phyloP scores from a whole-genome alignment of 73 alveolate species.

The Durusdinium trenchii region DNA sequence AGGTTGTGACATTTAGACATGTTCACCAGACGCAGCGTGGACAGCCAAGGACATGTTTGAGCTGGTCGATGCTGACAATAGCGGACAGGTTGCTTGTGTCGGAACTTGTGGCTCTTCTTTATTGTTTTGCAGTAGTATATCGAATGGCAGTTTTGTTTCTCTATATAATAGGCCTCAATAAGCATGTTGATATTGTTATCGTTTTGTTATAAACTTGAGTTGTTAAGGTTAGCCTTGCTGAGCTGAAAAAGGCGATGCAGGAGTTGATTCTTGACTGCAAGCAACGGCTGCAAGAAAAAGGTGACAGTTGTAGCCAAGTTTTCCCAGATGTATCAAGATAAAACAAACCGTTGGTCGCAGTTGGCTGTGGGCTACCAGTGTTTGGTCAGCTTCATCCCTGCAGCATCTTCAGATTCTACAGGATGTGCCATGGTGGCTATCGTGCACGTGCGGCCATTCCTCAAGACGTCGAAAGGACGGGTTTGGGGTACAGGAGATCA shows the following conservation, averaged over 20 bases:
- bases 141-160: too few species aligned
- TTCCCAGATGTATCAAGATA: not conserved
- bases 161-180: too few species aligned
- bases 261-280: constrained; percentile 2
- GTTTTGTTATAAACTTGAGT: too few species aligned
- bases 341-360: not conserved
- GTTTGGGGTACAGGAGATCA: not conserved
- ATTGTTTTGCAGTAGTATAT: too few species aligned
- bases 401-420: not conserved
- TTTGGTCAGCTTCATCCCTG: not conserved
- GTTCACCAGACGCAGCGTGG: too few species aligned
- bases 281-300: not conserved
- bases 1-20: too few species aligned
- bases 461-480: not conserved
- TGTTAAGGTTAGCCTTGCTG: constrained; percentile 52
- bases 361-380: not conserved
- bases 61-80: constrained; percentile 5
- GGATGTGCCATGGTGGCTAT: constrained; percentile 61
- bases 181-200: not conserved
- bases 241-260: constrained; percentile 46
- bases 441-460: constrained; percentile 40
- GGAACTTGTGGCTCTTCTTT: not conserved
- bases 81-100: not conserved
- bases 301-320: not conserved
- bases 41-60: constrained; percentile 43